Evolutionary conservation across 1,284 basidiomycete species (phyloP), one percentile per base, ranked within the genome.

Genomic region (Athelia psychrophila): DNA sequence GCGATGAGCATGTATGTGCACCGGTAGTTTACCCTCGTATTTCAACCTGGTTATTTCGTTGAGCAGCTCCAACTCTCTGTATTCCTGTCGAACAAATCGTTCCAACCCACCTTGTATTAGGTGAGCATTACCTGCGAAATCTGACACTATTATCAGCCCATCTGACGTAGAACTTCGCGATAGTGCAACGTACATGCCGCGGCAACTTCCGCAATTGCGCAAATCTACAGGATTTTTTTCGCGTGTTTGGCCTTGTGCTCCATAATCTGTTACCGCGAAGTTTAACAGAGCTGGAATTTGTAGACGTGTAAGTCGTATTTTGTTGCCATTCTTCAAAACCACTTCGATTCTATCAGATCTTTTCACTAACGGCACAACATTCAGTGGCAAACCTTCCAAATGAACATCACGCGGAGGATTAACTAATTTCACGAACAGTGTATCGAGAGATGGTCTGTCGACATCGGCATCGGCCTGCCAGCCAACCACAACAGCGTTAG

Each of bases 261-360:
- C 56, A 62, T 67, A 74, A 51, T 74, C 72, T n/a, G 73, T 74
- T 66, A 75, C 75, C 2, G 68, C 63, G 66, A 75, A 76, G 50
- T 75, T 73, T 0, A 65, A 65, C 0, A 74, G 30, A 1, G 73
- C 56, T 12, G 63, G 51, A 0, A 75, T 66, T 54, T 76, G 74
- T 3, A 55, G 49, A 13, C 69, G 46, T 0, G 44, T 48, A 13
- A 75, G 58, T 6, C 23, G 23, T 2, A 69, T 33, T 2, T 13
- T 36, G n/a, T 33, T 50, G 45, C 65, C 70, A 62, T 66, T 60
- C 16, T 63, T 61, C 2, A 73, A 24, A 6, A 36, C 35, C n/a
- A 61, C 62, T 16, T 8, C n/a, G n/a, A n/a, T 35, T 9, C 8
- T 6, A 8, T 6, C n/a, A 8, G 20, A 6, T 9, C 20, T n/a